Evolutionary conservation across 2,329 filamentous ascomycete genomes (phyloP), one percentile per base, ranked within the genome.

Genomic region (Helotiales sp.): DNA sequence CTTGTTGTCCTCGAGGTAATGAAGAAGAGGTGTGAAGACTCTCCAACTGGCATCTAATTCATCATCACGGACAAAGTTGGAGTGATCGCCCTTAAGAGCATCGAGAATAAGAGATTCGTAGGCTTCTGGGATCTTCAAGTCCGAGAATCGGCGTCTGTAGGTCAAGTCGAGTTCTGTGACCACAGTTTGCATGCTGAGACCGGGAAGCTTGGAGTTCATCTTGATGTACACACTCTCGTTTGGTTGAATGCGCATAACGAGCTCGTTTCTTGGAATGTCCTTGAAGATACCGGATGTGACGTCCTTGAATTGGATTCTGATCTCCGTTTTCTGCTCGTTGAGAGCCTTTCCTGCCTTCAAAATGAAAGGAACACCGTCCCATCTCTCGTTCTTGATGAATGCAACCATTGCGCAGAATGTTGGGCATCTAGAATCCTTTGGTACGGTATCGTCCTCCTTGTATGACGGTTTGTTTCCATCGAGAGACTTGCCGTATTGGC

Each of bases 181-280:
- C 45, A 98, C 96, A 13, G 96, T 99, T 86, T 99, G 96, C 94
- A 98, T 99, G 85, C 93, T 98, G 76, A 99, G 86, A 76, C 96
- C 96, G 22, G 96, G 96, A 67, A 99, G 86, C 87, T 99, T 99
- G 32, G 95, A 98, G 90, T 99, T 99, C 96, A 99, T 99, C 89
- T 99, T 99, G 82, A 98, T 97, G 84, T 99, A 99, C 74, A 99
- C 94, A 79, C 93, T 97, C 87, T 99, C 96, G 84, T 99, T 99
- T 76, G 96, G 96, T 85, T 99, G 96, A 72, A 99, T 97, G 74
- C 96, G 94, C 85, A 99, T 97, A 77, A 99, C 96, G 73, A 99
- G 91, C 84, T 99, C 96, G 85, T 99, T 99, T 74, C 96, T 91
- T 68, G 96, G 96, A 78, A 99, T 99, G 80, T 99, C 95, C 87